Evolutionary conservation across 2,329 filamentous ascomycete species (phyloP).

Genomic region (Juglanconis juglandina): DNA sequence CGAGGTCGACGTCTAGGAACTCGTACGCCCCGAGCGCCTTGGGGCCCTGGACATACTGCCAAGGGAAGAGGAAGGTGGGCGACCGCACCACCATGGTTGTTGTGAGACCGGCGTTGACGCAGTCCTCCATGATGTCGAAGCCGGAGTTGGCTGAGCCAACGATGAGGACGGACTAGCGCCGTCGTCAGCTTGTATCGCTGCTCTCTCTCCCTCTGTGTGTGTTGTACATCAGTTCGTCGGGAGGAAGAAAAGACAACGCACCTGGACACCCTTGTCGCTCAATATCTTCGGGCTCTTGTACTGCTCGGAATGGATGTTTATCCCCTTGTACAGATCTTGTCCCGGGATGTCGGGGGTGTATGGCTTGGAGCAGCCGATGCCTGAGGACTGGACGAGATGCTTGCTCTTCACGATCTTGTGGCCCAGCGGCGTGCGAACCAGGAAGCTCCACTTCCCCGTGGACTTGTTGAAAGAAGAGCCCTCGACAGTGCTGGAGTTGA

Average conservation of each 20-base stretch:
- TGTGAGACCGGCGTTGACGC: constrained; percentile 26
- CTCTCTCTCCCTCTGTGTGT: neutral
- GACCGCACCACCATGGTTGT: constrained; percentile 35
- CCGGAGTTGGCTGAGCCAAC: constrained; percentile 40
- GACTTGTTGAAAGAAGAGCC: constrained; percentile 36
- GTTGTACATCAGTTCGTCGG: neutral
- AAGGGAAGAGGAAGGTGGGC: constrained; percentile 32
- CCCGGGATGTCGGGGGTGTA: constrained; percentile 37
- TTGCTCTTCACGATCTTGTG: constrained; percentile 30
- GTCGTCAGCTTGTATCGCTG: neutral
- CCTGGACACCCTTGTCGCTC: constrained; percentile 16
- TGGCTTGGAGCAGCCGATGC: constrained; percentile 38
- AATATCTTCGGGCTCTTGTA: constrained; percentile 38
- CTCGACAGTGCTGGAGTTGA: constrained; percentile 36
- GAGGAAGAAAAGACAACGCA: neutral
- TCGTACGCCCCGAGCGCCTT: constrained; percentile 31
- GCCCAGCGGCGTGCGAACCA: constrained; percentile 23
- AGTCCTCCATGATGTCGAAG: constrained; percentile 37
- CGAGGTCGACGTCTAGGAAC: constrained; percentile 15
- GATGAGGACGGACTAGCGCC: constrained; percentile 26
- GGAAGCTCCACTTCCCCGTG: constrained; percentile 36
- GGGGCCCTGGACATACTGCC: constrained; percentile 27
- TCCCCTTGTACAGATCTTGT: constrained; percentile 38
- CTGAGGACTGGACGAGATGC: constrained; percentile 47
- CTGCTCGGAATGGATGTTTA: constrained; percentile 39